Conservation (phyloP, 2,329 filamentous ascomycete species). For the Penicillium sp. region DNA sequence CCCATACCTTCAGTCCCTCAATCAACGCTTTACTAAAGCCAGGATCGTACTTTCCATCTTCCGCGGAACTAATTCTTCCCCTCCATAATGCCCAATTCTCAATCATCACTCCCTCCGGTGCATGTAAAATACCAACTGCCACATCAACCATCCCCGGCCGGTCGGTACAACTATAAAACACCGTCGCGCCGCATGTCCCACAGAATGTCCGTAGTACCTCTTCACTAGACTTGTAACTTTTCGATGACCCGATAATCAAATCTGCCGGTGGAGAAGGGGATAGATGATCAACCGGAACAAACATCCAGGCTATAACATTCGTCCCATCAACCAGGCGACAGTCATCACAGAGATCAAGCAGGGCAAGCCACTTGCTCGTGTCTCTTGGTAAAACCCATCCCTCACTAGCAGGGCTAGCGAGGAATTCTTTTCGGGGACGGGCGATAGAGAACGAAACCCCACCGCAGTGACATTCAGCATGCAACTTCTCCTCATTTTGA, state of each 20-base stretch:
- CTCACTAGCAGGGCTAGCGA: slow-evolving; percentile 22
- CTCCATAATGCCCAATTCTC: slow-evolving; percentile 47
- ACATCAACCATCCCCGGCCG: slow-evolving; percentile 42
- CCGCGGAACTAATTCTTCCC: slow-evolving; percentile 22
- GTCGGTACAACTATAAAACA: slow-evolving; percentile 41
- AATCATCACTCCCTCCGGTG: slow-evolving; percentile 39
- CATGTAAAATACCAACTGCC: slow-evolving; percentile 43
- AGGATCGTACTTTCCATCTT: slow-evolving; percentile 24
- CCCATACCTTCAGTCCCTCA: slow-evolving; percentile 22
- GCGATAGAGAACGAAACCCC: slow-evolving; percentile 46
- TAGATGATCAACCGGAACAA: slow-evolving; percentile 38
- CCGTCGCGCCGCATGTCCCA: slow-evolving; percentile 45
- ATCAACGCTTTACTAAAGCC: slow-evolving; percentile 18
- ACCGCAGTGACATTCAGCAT: slow-evolving; percentile 45
- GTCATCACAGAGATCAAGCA: slow-evolving; percentile 32
- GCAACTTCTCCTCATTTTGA: slow-evolving; percentile 21
- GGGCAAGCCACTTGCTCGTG: slow-evolving; percentile 25
- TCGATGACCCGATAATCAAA: slow-evolving; percentile 38
- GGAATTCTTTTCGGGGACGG: slow-evolving; percentile 34
- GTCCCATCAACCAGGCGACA: slow-evolving; percentile 44
- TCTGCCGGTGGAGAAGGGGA: slow-evolving; percentile 22
- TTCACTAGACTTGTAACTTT: slow-evolving; percentile 38
- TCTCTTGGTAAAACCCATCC: slow-evolving; percentile 19
- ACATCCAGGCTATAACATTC: slow-evolving; percentile 45
- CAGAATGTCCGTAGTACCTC: slow-evolving; percentile 46